Conservation (phyloP, 257 asterid genomes). For the Primulina eburnea region DNA sequence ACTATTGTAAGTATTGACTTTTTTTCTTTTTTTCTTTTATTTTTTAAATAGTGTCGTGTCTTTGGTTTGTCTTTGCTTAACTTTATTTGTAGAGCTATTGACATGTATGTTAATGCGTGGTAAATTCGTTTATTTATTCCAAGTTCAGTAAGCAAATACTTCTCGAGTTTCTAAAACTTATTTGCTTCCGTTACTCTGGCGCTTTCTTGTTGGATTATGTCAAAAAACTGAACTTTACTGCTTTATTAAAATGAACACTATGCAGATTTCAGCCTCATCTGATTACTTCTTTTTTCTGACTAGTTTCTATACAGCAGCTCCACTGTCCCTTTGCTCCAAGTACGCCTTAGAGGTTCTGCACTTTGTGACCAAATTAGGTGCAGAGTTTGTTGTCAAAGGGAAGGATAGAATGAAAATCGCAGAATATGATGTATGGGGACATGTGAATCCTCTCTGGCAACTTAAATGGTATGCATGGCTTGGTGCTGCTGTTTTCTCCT, state of each 20-base stretch:
- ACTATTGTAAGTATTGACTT: slow-evolving; percentile 52
- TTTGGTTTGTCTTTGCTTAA: neutral
- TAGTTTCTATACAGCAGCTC: slow-evolving; percentile 84
- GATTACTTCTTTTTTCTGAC: slow-evolving; percentile 30
- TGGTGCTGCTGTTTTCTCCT: slow-evolving; percentile 62
- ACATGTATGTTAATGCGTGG: neutral
- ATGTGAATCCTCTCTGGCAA: slow-evolving; percentile 52
- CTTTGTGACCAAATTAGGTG: slow-evolving; percentile 35
- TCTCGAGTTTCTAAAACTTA: slow-evolving; percentile 6
- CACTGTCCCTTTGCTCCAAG: slow-evolving; percentile 76
- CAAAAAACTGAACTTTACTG: neutral
- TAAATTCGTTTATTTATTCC: neutral
- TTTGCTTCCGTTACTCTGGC: neutral
- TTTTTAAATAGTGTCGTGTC: neutral
- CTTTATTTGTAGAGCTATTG: neutral
- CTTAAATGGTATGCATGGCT: slow-evolving; percentile 74
- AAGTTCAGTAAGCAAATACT: neutral
- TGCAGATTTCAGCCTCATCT: slow-evolving; percentile 9
- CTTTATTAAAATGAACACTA: neutral
- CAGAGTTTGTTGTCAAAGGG: slow-evolving; percentile 61
- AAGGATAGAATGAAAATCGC: slow-evolving; percentile 49
- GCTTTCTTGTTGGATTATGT: slow-evolving; percentile 12
- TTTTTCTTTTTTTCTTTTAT: neutral
- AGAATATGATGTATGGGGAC: slow-evolving; percentile 48
- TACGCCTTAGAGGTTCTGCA: slow-evolving; percentile 54